Evolutionary conservation across 2,329 filamentous ascomycete species (phyloP).

Genomic region (Ophiostoma piceae): DNA sequence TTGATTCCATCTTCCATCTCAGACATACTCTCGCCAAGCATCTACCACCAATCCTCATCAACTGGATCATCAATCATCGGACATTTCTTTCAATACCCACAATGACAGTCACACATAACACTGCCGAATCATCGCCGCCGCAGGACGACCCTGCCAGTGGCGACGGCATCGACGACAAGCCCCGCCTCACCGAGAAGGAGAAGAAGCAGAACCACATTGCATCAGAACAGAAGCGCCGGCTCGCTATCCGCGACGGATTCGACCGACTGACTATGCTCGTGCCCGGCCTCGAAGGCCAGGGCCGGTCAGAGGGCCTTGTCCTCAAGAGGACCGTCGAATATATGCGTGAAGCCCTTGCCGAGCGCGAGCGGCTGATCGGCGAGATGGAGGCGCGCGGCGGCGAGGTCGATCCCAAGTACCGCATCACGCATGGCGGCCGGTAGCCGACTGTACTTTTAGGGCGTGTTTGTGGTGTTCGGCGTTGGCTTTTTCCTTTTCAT

Average conservation of each 20-base stretch:
- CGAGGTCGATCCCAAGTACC: constrained; percentile 41
- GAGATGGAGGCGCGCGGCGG: constrained; percentile 54
- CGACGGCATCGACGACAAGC: constrained; percentile 30
- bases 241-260: constrained; percentile 75
- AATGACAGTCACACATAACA: constrained; percentile 12
- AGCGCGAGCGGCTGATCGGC: constrained; percentile 53
- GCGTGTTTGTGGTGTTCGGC: neutral
- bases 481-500: neutral
- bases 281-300: constrained; percentile 75
- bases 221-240: constrained; percentile 37
- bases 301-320: constrained; percentile 80
- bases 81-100: neutral
- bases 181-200: constrained; percentile 38
- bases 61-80: neutral
- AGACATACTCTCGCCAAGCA: no score
- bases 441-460: constrained; percentile 15
- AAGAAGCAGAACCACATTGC: constrained; percentile 38
- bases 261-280: constrained; percentile 75
- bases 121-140: constrained; percentile 16
- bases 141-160: constrained; percentile 17
- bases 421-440: constrained; percentile 18
- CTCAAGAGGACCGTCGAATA: constrained; percentile 64
- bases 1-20: no score
- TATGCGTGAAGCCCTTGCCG: constrained; percentile 55
- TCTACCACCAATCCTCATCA: neutral